These are phyloP conservation scores for Rhynchosporium agropyri DNA, from an alignment of 2,329 filamentous ascomycete genomes.

Conservation along the genomic window DNA sequence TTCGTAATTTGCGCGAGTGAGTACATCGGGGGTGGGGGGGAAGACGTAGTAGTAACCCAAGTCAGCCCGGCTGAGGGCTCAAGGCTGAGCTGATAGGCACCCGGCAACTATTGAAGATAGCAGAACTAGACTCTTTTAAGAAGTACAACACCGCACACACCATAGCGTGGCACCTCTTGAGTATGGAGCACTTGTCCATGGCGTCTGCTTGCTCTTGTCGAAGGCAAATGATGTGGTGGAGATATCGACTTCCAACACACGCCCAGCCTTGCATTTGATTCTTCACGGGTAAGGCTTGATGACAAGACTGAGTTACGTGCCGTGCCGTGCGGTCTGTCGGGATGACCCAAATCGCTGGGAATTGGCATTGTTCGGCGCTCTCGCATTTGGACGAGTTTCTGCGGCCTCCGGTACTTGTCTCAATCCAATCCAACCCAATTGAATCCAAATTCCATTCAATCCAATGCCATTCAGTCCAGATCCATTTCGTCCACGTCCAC, in stretches of 20 bases:
- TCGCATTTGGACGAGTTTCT: background rate
- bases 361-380: background rate
- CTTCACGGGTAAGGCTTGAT: slow-evolving; percentile 4
- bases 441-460: slow-evolving; percentile 16
- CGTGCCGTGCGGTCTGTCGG: slow-evolving; percentile 7
- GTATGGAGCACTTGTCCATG: no score
- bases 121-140: background rate
- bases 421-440: background rate
- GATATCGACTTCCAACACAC: background rate
- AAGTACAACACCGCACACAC: slow-evolving; percentile 13
- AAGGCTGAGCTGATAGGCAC: background rate
- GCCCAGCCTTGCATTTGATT: background rate
- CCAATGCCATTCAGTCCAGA: slow-evolving; percentile 15
- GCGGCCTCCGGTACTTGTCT: no score
- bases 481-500: slow-evolving; percentile 36
- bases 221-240: no score
- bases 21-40: no score
- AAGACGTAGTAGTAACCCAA: no score
- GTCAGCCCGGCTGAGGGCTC: no score
- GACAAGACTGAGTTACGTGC: background rate
- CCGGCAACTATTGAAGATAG: background rate
- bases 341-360: background rate
- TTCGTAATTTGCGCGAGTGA: background rate
- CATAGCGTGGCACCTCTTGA: no score
- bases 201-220: no score